Conservation (phyloP, 2,329 filamentous ascomycete genomes). For the Chalara sp. region DNA sequence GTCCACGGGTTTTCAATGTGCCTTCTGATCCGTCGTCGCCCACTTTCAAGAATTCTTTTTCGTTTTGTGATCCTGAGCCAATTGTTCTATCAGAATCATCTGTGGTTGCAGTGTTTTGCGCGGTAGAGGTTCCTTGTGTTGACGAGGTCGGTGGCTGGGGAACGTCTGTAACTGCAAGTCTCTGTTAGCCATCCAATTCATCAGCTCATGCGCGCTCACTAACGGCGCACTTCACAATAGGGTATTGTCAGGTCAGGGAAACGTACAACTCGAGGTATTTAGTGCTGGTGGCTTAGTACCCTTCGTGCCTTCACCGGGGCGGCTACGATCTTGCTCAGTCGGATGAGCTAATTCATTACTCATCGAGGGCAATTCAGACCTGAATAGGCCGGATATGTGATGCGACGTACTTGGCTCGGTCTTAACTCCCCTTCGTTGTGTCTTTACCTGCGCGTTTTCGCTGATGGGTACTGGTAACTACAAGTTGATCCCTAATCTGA, state of each 20-base stretch:
- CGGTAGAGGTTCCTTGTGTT: conserved; percentile 22
- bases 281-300: conserved; percentile 23
- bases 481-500: too few relatives aligned
- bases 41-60: conserved; percentile 18
- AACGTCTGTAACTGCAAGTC: conserved; percentile 18
- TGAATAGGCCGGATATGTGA: conserved; percentile 6
- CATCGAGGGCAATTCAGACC: conserved; percentile 27
- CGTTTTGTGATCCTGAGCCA: conserved; percentile 18
- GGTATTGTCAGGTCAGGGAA: not conserved
- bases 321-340: conserved; percentile 27
- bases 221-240: not conserved
- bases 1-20: conserved; percentile 38
- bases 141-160: conserved; percentile 24
- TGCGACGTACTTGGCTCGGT: too few relatives aligned
- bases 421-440: too few relatives aligned
- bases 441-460: conserved; percentile 5
- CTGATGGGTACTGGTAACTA: too few relatives aligned
- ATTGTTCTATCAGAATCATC: conserved; percentile 24
- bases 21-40: conserved; percentile 19
- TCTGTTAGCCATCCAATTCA: conserved; percentile 13
- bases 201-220: not conserved
- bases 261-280: conserved; percentile 26
- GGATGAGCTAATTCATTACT: conserved; percentile 29
- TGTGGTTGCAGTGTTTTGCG: conserved; percentile 22
- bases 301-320: conserved; percentile 24